Evolutionary conservation across 208 protist species (phyloP).

Genomic region (Acanthamoeba sp.): DNA sequence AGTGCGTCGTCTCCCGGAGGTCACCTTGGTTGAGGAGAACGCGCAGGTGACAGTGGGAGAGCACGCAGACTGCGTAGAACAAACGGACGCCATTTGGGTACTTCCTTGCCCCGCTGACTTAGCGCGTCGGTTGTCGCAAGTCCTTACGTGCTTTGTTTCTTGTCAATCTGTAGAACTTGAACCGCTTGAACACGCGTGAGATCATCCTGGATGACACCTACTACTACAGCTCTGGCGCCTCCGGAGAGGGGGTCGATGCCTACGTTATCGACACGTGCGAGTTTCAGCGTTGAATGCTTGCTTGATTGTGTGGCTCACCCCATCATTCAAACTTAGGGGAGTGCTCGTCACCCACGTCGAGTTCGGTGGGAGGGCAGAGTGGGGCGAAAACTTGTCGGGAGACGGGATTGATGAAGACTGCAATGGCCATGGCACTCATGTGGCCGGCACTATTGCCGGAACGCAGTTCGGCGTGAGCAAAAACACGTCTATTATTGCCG

Average conservation of each 20-base stretch:
- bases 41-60: not conserved
- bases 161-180: slow-evolving; percentile 10
- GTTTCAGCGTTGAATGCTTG: not conserved
- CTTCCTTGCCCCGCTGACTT: too few species aligned
- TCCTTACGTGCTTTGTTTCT: too few species aligned
- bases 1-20: not conserved
- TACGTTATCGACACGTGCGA: slow-evolving; percentile 78
- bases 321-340: not conserved
- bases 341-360: slow-evolving; percentile 34
- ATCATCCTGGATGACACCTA: slow-evolving; percentile 15
- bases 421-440: slow-evolving; percentile 80
- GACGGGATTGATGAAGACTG: not conserved
- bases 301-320: not conserved
- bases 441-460: slow-evolving; percentile 56
- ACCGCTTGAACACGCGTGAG: not conserved
- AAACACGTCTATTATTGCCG: slow-evolving; percentile 58
- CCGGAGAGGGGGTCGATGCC: slow-evolving; percentile 59
- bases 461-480: slow-evolving; percentile 55
- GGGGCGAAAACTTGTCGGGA: slow-evolving; percentile 57
- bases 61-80: not conserved
- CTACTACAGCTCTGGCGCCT: not conserved
- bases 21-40: slow-evolving; percentile 10
- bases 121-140: too few species aligned
- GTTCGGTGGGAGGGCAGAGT: slow-evolving; percentile 45
- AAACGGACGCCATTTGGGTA: slow-evolving; percentile 66